Percentiles rank a stretch among this genome's conserved stretches.
Conservation (phyloP, 768 basidiomycete genomes). For the Lentinula raphanica region DNA sequence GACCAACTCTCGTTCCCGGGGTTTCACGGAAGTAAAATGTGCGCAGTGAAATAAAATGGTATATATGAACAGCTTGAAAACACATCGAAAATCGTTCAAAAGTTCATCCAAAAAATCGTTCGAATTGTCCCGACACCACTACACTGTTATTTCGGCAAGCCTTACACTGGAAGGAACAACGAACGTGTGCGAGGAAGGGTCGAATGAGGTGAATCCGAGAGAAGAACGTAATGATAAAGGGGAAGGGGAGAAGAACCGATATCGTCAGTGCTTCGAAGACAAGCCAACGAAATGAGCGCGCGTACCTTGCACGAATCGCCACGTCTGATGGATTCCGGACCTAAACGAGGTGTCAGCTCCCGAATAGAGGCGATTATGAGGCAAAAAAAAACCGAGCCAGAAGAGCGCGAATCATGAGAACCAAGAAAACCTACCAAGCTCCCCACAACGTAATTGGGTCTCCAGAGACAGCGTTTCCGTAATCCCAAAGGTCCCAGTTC, state of each 20-base stretch:
- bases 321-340: constrained; percentile 41
- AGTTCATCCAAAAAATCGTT: too few species aligned
- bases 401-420: background rate
- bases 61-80: too few species aligned
- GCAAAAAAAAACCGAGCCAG: background rate
- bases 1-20: too few species aligned
- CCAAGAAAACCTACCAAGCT: constrained; percentile 32
- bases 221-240: background rate
- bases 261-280: too few species aligned
- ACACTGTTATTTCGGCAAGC: too few species aligned
- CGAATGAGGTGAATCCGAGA: background rate
- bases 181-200: too few species aligned
- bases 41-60: too few species aligned
- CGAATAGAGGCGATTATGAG: background rate
- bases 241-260: background rate
- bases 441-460: constrained; percentile 44
- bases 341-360: background rate
- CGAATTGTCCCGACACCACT: too few species aligned
- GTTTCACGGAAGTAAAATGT: too few species aligned
- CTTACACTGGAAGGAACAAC: too few species aligned
- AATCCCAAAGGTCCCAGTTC: constrained; percentile 42
- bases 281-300: background rate
- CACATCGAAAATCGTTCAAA: too few species aligned
- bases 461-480: constrained; percentile 41
- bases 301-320: constrained; percentile 36